Evolutionary conservation across 192 early-diverging fungal species (phyloP), one percentile per base, ranked within the genome.

Genomic region (Piromyces sp.): DNA sequence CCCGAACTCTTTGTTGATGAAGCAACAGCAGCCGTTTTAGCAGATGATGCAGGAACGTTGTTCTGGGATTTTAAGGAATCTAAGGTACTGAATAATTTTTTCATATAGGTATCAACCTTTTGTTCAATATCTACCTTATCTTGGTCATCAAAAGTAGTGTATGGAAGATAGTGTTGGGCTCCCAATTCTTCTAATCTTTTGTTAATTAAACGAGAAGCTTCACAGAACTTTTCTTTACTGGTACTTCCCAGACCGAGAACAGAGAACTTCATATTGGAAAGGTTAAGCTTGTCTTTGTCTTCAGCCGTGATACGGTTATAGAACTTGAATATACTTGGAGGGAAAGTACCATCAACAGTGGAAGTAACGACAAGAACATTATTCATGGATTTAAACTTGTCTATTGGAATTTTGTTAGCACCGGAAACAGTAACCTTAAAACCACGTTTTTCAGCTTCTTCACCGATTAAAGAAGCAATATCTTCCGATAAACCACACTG

Each of bases 311-410:
- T 87, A 13, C 87, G 88, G 88, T 94, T 94, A 91, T 93, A 95
- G 83, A 95, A 95, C 86, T 98, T 96, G 84, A 93, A 94, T 17
- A 90, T 87, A 84, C 96, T 96, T 83, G 93, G 92, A 1, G 97
- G 97, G 83, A 97, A 93, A 90, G 97, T 96, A 86, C 97, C 97
- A 86, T 98, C 96, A 29, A 96, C 97, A 40, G 97, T 97, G 80
- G 92, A 93, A 78, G 93, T 87, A 13, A 93, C 87, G 85, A 95
- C 88, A 26, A 95, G 91, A 15, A 98, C 89, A 30, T 94, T 93
- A 80, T 89, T 90, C 86, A 96, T 95, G 37, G 87, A 85, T 29
- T 90, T 87, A 81, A 97, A 86, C 51, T 96, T 94, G 79, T 97
- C 95, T 30, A 95, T 89, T 42, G 88, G 86, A 30, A 84, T 87